These are phyloP conservation scores for Metschnikowia kofuensis DNA, from an alignment of 805 yeast genomes.

Conservation along the genomic window DNA sequence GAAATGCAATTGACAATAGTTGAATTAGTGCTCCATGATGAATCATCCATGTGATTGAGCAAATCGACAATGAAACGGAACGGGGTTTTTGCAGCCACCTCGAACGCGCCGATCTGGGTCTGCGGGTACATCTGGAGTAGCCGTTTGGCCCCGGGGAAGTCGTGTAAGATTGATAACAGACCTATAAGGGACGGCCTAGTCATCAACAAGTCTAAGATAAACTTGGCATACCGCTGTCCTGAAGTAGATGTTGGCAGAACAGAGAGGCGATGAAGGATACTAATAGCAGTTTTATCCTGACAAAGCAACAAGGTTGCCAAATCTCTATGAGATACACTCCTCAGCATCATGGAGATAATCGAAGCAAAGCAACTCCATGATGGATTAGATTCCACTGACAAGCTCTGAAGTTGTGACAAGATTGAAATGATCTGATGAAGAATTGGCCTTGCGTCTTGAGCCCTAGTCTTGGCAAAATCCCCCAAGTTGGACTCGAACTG, in stretches of 20 bases:
- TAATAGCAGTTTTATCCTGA: constrained; percentile 9
- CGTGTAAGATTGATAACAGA: constrained; percentile 2
- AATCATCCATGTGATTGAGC: constrained; percentile 11
- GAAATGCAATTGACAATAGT: constrained; percentile 10
- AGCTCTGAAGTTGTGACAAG: background rate
- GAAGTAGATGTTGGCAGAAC: constrained; percentile 5
- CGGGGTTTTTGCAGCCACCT: constrained; percentile 12
- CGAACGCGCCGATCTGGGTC: constrained; percentile 10
- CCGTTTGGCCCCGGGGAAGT: constrained; percentile 12
- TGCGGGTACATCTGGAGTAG: constrained; percentile 8
- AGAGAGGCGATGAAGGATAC: constrained; percentile 8
- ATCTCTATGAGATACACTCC: constrained; percentile 11
- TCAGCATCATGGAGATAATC: constrained; percentile 9
- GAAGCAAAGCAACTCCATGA: constrained; percentile 6
- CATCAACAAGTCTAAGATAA: constrained; percentile 8
- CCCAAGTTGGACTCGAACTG: constrained; percentile 4
- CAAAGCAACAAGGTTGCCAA: constrained; percentile 7
- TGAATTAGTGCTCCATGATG: background rate
- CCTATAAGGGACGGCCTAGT: constrained; percentile 8
- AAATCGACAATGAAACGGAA: constrained; percentile 13
- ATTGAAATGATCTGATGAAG: background rate
- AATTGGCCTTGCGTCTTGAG: background rate
- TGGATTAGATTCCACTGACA: constrained; percentile 5
- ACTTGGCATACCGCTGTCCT: constrained; percentile 7
- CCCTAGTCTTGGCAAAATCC: background rate